Evolutionary conservation across 495 filamentous ascomycete species (phyloP), one percentile per base, ranked within the genome.

Genomic region (Cenococcum geophilum): DNA sequence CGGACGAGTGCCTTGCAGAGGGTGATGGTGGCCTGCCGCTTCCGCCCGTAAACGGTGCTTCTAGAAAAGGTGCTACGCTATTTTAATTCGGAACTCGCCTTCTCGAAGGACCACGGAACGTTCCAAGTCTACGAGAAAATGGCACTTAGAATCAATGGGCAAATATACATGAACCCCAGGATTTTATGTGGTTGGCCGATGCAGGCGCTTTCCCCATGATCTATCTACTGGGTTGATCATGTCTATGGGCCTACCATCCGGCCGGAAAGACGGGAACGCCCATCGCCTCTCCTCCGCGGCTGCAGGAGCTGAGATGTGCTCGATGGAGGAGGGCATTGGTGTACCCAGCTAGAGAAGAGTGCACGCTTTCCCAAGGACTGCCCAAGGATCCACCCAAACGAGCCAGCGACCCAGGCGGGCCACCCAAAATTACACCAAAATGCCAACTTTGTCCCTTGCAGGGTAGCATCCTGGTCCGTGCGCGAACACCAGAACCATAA

Each of bases 181-280:
- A 45, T 18, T 45, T 45, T 45, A 16, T 18, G 40, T 45, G 40
- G 40, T 45, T 45, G 40, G 40, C 40, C 40, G 40, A 45, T 4
- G 12, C 40, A 16, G 11, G 40, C 11, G 27, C 18, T 52, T 52
- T 52, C 49, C 25, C 49, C 49, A 52, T 20, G 49, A 52, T 52
- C 21, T 52, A 32, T 10, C 18, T n/a, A n/a, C n/a, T 23, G 49
- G 25, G 14, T 52, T 25, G 25, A 25, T 52, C 49, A 32, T 32
- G 49, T 52, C 49, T 52, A 23, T 32, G 49, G 18, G 21, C 4
- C 20, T 32, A 27, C 49, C 25, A 52, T 52, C n/a, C 23, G 23
- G 49, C 49, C 49, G 49, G 49, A 52, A 52, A 32, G 21, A 27
- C 23, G 23, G 49, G 49, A 52, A 25, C n/a, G 20, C 49, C 22